These are phyloP conservation scores for Galerina marginata DNA, from an alignment of 768 basidiomycete genomes.

Conservation along the genomic window DNA sequence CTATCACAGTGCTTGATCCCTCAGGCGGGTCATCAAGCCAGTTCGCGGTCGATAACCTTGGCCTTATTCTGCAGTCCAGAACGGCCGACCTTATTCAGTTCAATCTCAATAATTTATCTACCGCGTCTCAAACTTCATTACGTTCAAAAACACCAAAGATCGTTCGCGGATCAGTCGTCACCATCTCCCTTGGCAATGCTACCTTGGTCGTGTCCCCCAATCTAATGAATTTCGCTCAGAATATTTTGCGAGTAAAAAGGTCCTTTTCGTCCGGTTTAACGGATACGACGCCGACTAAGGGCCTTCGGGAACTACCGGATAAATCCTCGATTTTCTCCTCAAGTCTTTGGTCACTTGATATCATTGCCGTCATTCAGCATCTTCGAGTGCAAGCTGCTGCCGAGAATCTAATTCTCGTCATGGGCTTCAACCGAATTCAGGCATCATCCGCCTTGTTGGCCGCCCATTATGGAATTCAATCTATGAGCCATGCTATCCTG, in stretches of 20 bases:
- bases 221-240: slow-evolving; percentile 63
- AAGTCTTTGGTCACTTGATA: slow-evolving; percentile 35
- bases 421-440: slow-evolving; percentile 49
- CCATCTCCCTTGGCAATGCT: slow-evolving; percentile 46
- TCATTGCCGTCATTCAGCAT: slow-evolving; percentile 46
- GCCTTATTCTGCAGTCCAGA: slow-evolving; percentile 27
- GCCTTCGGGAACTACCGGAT: slow-evolving; percentile 14
- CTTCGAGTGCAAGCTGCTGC: slow-evolving; percentile 68
- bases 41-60: slow-evolving; percentile 38
- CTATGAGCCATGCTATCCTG: slow-evolving; percentile 51
- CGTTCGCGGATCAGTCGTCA: slow-evolving; percentile 37
- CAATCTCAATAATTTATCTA: slow-evolving; percentile 27
- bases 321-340: slow-evolving; percentile 14
- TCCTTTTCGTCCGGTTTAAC: slow-evolving; percentile 32
- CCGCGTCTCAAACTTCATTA: slow-evolving; percentile 53
- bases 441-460: slow-evolving; percentile 40
- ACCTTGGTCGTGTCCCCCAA: slow-evolving; percentile 56
- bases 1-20: slow-evolving; percentile 41
- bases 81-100: slow-evolving; percentile 34
- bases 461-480: slow-evolving; percentile 38
- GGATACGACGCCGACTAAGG: slow-evolving; percentile 15
- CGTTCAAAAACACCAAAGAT: slow-evolving; percentile 37
- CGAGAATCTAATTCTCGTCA: slow-evolving; percentile 71
- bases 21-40: slow-evolving; percentile 38
- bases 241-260: slow-evolving; percentile 55